A percentile compares a stretch with the other conserved stretches of the same genome.
These are phyloP conservation scores for Leishmania arabica DNA, from an alignment of 208 protist species.

Conservation along the genomic window DNA sequence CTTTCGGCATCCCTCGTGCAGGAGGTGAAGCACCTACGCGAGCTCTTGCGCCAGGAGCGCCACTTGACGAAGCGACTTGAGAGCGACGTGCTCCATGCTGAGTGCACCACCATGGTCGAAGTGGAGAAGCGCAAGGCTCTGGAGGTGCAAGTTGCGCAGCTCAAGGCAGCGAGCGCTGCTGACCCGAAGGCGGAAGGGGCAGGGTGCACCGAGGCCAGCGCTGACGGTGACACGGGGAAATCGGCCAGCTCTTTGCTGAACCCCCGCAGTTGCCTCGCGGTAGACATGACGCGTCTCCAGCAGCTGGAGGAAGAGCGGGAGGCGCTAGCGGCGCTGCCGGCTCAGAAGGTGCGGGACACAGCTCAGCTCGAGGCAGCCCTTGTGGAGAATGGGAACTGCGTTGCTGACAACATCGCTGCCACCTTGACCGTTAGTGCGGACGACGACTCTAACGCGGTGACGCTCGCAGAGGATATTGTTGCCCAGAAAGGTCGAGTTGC, in stretches of 20 bases:
- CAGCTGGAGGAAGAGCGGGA: constrained; percentile 40
- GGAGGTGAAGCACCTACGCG: constrained; percentile 26
- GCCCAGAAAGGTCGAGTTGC: constrained; percentile 27
- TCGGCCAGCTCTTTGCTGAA: neutral
- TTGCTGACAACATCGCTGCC: neutral
- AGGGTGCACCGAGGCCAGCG: neutral
- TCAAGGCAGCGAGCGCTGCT: constrained; percentile 25
- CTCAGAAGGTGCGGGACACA: constrained; percentile 22
- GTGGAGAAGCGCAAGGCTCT: constrained; percentile 73
- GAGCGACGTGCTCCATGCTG: constrained; percentile 82
- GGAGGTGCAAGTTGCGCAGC: constrained; percentile 46
- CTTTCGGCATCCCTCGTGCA: neutral
- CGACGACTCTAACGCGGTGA: constrained; percentile 15
- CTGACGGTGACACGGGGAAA: constrained; percentile 1
- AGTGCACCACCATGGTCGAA: constrained; percentile 85
- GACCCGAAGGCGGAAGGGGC: neutral
- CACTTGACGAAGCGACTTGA: constrained; percentile 65
- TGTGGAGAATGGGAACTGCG: neutral
- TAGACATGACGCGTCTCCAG: constrained; percentile 21
- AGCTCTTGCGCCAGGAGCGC: constrained; percentile 49
- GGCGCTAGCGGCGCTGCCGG: constrained; percentile 26
- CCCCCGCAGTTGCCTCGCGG: constrained; percentile 6
- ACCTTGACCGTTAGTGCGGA: neutral
- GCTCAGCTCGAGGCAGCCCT: constrained; percentile 15
- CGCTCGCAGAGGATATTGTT: constrained; percentile 32